Evolutionary conservation across 768 basidiomycete genomes (phyloP).

Genomic region (Xerocomellus intermedius): DNA sequence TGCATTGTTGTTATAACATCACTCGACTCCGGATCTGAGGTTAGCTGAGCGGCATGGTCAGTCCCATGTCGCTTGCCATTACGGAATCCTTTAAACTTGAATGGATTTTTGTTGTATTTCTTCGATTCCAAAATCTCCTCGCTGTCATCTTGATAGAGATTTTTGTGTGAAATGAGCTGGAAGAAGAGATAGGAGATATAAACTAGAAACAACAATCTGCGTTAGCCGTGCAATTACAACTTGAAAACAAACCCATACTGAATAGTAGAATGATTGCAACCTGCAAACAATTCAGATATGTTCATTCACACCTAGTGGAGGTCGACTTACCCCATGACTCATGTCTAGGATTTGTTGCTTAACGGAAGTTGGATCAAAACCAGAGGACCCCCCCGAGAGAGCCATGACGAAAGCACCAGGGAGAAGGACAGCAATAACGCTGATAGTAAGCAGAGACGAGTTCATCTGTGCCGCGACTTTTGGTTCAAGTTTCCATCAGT

Average conservation of each 20-base stretch:
- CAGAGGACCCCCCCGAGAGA: conserved; percentile 28
- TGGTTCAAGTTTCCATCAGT: background rate
- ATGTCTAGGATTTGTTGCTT: conserved; percentile 60
- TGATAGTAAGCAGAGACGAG: conserved; percentile 71
- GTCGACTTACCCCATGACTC: conserved; percentile 65
- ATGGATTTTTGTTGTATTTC: conserved; percentile 44
- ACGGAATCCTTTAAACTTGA: conserved; percentile 18
- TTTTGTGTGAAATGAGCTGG: conserved; percentile 74
- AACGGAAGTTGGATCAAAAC: conserved; percentile 21
- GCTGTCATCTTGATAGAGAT: conserved; percentile 55
- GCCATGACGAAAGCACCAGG: conserved; percentile 77
- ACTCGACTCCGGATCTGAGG: conserved; percentile 12
- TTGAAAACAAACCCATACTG: conserved; percentile 43
- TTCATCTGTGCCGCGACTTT: conserved; percentile 70
- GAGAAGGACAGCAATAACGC: conserved; percentile 71
- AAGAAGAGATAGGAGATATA: conserved; percentile 72
- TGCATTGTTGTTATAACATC: background rate
- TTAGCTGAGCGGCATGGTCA: background rate
- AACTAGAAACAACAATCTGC: conserved; percentile 39
- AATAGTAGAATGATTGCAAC: conserved; percentile 72
- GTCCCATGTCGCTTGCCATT: conserved; percentile 1
- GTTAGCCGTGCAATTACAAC: background rate
- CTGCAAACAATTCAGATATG: conserved; percentile 32
- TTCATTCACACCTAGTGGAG: background rate
- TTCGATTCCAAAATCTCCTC: conserved; percentile 39